Evolutionary conservation across 2,329 filamentous ascomycete species (phyloP), one percentile per base, ranked within the genome.

Genomic region (Fusarium sp.): DNA sequence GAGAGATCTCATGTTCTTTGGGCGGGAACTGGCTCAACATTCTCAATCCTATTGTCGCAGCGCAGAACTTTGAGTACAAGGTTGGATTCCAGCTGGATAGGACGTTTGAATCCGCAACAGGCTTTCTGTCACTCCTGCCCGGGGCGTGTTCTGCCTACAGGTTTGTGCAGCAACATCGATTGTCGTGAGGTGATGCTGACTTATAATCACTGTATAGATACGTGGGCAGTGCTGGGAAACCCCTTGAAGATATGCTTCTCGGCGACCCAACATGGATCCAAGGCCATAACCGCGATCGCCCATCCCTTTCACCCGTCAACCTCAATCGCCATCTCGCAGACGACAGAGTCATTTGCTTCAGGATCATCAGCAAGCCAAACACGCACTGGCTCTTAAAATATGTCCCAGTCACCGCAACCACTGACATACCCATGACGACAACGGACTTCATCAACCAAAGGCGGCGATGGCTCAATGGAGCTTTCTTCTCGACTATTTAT

Each of bases 61-160:
- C 62, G 0, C 54, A 68, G 4, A 59, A 47, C 11, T 68, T 68
- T 8, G 66, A 68, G 18, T 68, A 68, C 22, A 68, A 68, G 22
- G 51, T 68, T 15, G 62, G 54, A 0, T 66, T 54, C 0, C 62
- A 60, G 35, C 47, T 68, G 2, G 66, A 66, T 28, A 8, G 62
- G 13, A 41, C 62, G 2, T 66, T 68, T n/a, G 66, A 66, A 3
- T 52, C 62, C 1, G 54, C 62, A 1, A 66, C 62, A 1, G 66
- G 66, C 4, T 60, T 42, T 6, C 13, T 68, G 18, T 51, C 62
- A 0, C 41, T 68, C 2, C 2, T 68, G 1, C 66, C 66, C 0
- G 66, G 62, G 0, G 66, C 62, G 0, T 66, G 49, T 2, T 68
- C 62, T 0, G 63, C 63, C 3, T 66, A 52, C 7, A 63, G 63